Evolutionary conservation across 108 stramenopile species (phyloP), one percentile per base, ranked within the genome.

Genomic region (Stephanodiscus triporus): DNA sequence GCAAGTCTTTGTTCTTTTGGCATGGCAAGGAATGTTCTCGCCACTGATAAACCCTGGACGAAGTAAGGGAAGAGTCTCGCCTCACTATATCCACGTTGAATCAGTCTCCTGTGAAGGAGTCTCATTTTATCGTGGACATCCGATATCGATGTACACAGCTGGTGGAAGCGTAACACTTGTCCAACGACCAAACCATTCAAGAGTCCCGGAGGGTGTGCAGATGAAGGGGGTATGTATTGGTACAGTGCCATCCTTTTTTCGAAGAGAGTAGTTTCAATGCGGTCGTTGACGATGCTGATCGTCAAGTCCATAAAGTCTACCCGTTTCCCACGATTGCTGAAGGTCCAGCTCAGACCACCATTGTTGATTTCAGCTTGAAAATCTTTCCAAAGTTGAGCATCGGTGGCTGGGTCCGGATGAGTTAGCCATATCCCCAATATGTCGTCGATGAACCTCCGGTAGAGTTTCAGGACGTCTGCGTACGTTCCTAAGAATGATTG

Each of bases 361-460:
- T 55, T 22, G 17, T 75, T 36, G 34, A 80, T 38, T n/a, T 49
- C 23, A 0, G 42, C 34, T 43, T 63, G 20, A 37, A 80, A 80
- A 9, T 22, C 34, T 45, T 36, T 2, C 74, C 68, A 80, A 6
- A 63, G 62, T 19, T 50, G 4, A 0, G 20, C 48, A 22, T 80
- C 59, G 7, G 2, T 14, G 10, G 11, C 45, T 6, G 55, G 57
- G 17, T 30, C 17, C 1, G 56, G 42, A 16, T 73, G 48, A 14
- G 55, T 37, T 0, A 70, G 19, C 79, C 79, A 80, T 16, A 80
- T 50, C 0, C 66, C 79, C 23, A 80, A 24, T 0, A 62, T 68
- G 23, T 80, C 74, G 32, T 80, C 73, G n/a, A 80, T 75, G 19
- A 75, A 80, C 7, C 79, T 56, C 3, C 26, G 19, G 60, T 71